These are phyloP conservation scores for Fusarium devonianum DNA, from an alignment of 2,329 filamentous ascomycete genomes.

Conservation along the genomic window DNA sequence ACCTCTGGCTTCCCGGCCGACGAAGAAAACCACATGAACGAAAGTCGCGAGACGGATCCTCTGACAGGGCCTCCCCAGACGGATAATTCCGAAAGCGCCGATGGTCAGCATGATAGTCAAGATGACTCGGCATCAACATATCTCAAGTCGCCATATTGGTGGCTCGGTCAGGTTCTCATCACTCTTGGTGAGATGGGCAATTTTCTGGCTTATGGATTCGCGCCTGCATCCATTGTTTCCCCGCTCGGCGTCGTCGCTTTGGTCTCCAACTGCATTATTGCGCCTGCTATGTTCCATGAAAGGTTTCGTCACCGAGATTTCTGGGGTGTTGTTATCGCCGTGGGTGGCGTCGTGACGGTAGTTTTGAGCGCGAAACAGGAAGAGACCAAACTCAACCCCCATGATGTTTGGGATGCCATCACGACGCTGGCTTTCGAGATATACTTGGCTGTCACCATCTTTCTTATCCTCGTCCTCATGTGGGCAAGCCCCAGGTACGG, in stretches of 20 bases:
- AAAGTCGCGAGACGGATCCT: constrained; percentile 57
- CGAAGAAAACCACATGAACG: constrained; percentile 47
- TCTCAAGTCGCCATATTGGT: constrained; percentile 93
- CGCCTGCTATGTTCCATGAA: constrained; percentile 92
- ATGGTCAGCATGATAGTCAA: constrained; percentile 36
- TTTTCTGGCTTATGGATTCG: constrained; percentile 96
- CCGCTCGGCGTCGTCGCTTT: constrained; percentile 96
- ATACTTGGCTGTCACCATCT: constrained; percentile 80
- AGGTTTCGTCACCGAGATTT: constrained; percentile 84
- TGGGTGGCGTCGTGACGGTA: constrained; percentile 88
- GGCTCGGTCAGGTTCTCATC: constrained; percentile 92
- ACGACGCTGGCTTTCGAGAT: constrained; percentile 88
- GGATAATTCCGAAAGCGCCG: constrained; percentile 36
- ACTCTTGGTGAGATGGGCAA: constrained; percentile 93
- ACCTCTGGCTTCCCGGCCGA: constrained; percentile 5
- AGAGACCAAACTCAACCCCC: constrained; percentile 88
- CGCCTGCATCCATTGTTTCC: constrained; percentile 95
- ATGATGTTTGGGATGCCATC: constrained; percentile 89
- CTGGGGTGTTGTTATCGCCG: constrained; percentile 85
- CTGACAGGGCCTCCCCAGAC: constrained; percentile 61
- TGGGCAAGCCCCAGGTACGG: constrained; percentile 85
- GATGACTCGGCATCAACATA: constrained; percentile 70
- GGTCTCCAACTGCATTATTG: constrained; percentile 96
- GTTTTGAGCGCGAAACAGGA: constrained; percentile 89
- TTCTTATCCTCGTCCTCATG: constrained; percentile 78